Evolutionary conservation across 192 early-diverging fungal species (phyloP).

Genomic region (Bifiguratus adelaidae): DNA sequence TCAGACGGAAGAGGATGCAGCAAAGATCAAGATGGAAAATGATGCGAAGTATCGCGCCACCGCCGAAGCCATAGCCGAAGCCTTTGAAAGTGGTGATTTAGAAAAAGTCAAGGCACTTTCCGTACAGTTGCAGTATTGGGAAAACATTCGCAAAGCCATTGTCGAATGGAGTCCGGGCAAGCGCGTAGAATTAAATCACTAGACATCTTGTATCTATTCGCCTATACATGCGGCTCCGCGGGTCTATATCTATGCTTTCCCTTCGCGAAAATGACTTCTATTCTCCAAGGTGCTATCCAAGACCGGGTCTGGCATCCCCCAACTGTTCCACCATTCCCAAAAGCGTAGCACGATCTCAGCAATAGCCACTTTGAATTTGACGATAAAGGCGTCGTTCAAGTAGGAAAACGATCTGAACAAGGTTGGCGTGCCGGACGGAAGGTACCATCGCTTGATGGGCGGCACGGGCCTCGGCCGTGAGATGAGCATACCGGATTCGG

Average conservation of each 20-base stretch:
- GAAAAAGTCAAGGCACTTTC: slow-evolving; percentile 49
- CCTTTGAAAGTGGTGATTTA: slow-evolving; percentile 44
- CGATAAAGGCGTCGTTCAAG: slow-evolving; percentile 17
- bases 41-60: slow-evolving; percentile 38
- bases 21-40: slow-evolving; percentile 44
- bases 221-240: no score
- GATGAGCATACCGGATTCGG: no score
- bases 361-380: slow-evolving; percentile 19
- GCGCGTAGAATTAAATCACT: slow-evolving; percentile 38
- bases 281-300: no score
- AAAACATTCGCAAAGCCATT: slow-evolving; percentile 40
- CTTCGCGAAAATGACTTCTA: no score
- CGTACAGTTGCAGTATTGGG: slow-evolving; percentile 71
- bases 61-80: slow-evolving; percentile 25
- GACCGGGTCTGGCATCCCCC: neutral
- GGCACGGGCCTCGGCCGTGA: no score
- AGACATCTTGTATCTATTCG: no score
- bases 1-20: slow-evolving; percentile 46
- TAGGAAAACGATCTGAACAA: slow-evolving; percentile 16
- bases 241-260: no score
- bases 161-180: slow-evolving; percentile 49
- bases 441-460: slow-evolving; percentile 29
- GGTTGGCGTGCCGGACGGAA: slow-evolving; percentile 27
- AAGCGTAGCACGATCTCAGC: slow-evolving; percentile 14
- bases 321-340: slow-evolving; percentile 30